Evolutionary conservation across 495 filamentous ascomycete genomes (phyloP).

Genomic region (Friedmanniomyces simplex): DNA sequence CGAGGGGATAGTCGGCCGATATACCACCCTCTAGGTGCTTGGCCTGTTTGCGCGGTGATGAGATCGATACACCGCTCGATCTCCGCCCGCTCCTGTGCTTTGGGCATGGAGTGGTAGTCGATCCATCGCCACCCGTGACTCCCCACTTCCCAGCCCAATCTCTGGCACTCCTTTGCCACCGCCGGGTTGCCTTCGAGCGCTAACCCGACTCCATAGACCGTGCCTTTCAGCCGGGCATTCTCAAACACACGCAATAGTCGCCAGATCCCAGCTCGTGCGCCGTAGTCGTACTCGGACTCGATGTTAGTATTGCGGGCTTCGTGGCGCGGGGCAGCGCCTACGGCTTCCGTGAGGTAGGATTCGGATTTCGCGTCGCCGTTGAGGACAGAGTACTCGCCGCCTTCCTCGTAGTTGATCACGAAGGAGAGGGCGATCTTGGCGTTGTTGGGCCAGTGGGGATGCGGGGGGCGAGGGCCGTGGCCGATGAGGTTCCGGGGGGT

Average conservation of each 20-base stretch:
- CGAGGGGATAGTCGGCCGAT: not conserved
- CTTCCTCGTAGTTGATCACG: conserved; percentile 10
- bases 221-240: not conserved
- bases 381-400: conserved; percentile 6
- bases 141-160: not conserved
- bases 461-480: not conserved
- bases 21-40: conserved; percentile 1
- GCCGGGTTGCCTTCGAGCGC: not conserved
- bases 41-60: not conserved
- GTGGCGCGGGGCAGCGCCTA: not conserved
- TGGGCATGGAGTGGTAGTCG: conserved; percentile 1
- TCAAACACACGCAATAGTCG: not conserved
- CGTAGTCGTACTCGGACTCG: conserved; percentile 1
- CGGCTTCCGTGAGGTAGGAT: conserved; percentile 4
- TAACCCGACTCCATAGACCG: not conserved
- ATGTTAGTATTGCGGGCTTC: conserved; percentile 4
- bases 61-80: conserved; percentile 2
- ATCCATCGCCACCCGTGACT: conserved; percentile 6
- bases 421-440: conserved; percentile 9
- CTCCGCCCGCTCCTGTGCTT: not conserved
- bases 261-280: conserved; percentile 4
- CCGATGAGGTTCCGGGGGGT: conserved; percentile 2
- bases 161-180: not conserved
- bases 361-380: conserved; percentile 4
- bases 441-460: conserved; percentile 5